Conservation (phyloP, 345 rosid genomes). For the Populus deltoides region DNA sequence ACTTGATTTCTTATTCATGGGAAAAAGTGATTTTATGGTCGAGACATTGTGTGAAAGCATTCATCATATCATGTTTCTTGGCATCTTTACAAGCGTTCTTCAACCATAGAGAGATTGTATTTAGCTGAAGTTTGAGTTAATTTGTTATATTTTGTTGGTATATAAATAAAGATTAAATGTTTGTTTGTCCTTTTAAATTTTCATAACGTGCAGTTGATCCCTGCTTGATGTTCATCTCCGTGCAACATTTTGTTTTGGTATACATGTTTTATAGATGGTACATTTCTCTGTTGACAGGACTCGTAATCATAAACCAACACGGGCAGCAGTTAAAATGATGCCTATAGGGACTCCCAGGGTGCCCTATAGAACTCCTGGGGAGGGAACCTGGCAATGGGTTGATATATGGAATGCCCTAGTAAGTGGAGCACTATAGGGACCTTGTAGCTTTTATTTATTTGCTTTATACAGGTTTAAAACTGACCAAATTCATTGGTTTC, state of each 20-base stretch:
- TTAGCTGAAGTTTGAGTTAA: background rate
- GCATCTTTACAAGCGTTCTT: background rate
- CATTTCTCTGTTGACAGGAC: constrained; percentile 34
- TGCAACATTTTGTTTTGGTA: background rate
- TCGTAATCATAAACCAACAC: constrained; percentile 39
- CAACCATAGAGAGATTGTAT: background rate
- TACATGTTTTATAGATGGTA: constrained; percentile 1
- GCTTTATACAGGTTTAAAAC: background rate
- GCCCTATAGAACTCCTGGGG: constrained; percentile 66
- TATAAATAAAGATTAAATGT: background rate
- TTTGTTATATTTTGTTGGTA: background rate
- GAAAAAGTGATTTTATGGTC: too few relatives aligned
- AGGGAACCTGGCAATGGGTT: constrained; percentile 86
- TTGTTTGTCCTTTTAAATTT: background rate
- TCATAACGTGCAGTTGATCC: background rate
- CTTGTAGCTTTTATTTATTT: background rate
- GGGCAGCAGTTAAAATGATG: constrained; percentile 67
- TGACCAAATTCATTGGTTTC: constrained; percentile 34
- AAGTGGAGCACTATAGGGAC: constrained; percentile 29
- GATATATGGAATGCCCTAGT: constrained; percentile 90
- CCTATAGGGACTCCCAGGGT: constrained; percentile 79
- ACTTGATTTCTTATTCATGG: too few relatives aligned
- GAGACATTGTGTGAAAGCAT: too few relatives aligned
- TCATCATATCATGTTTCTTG: too few relatives aligned
- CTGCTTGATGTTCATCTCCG: background rate